Base-by-base conservation (phyloP, 192 early-diverging fungal genomes). In the Polychytrium aggregatum region DNA sequence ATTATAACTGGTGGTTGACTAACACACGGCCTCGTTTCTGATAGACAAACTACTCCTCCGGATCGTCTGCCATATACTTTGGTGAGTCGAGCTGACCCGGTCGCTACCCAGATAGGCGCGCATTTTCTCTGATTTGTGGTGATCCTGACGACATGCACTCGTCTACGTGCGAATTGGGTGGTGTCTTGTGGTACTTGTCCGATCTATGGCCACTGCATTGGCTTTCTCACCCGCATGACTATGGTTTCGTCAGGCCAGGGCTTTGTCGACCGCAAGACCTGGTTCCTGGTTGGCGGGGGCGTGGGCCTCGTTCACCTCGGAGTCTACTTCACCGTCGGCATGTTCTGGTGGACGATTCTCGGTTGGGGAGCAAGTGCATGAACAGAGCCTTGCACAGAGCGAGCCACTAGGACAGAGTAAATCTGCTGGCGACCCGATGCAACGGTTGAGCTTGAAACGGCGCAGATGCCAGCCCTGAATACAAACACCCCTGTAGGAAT, bases 321-420 rank as follows among this genome's bases (percentile, higher is more conserved):
- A 28, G 53, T 84, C 0, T 74, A 72, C 46, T 70, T 75, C 21
- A 78, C 82, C 1, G 63, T 79, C 1, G 86, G 86, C 1, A 35
- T 84, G 43, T 11, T 57, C 0, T 88, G 83, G 82, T 85, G 79
- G 80, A 81, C 71, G 50, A 10, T 82, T 4, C 52, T 87, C 17
- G 83, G 78, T n/a, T n/a, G n/a, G n/a, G n/a, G n/a, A n/a, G n/a
- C n/a, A n/a, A n/a, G n/a, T n/a, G n/a, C n/a, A n/a, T n/a, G n/a
- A n/a, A n/a, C n/a, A n/a, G n/a, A n/a, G n/a, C n/a, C n/a, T n/a
- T n/a, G n/a, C n/a, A n/a, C n/a, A n/a, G n/a, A n/a, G n/a, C n/a
- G n/a, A n/a, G n/a, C n/a, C n/a, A n/a, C n/a, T n/a, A n/a, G n/a
- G n/a, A n/a, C n/a, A n/a, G n/a, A n/a, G n/a, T n/a, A n/a, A n/a